phyloP scores from a whole-genome alignment of 2,329 filamentous ascomycete genomes.

The Bimuria novae-zelandiae region DNA sequence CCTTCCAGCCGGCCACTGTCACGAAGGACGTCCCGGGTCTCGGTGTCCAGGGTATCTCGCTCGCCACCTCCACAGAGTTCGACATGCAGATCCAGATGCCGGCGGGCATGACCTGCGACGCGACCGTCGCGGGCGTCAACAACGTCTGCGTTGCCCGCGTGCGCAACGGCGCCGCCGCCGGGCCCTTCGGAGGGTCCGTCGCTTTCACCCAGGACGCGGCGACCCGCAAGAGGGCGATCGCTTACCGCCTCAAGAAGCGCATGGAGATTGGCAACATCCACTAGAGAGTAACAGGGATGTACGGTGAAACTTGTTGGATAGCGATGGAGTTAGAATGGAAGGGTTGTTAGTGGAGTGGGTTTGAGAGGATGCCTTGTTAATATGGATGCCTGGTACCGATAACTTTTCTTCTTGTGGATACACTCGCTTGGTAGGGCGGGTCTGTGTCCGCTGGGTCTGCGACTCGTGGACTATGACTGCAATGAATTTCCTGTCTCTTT shows the following conservation, averaged over 20 bases:
- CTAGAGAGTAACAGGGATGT: too few species aligned
- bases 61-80: conserved; percentile 65
- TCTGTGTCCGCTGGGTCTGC: not conserved
- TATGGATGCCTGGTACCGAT: not conserved
- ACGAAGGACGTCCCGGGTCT: conserved; percentile 65
- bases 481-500: not conserved
- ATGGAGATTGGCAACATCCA: conserved; percentile 37
- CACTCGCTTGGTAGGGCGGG: conserved; percentile 1
- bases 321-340: not conserved
- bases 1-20: conserved; percentile 65
- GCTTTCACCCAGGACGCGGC: conserved; percentile 66
- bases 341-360: not conserved
- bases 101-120: conserved; percentile 68
- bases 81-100: conserved; percentile 68
- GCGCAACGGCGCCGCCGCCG: conserved; percentile 64
- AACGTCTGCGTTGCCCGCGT: conserved; percentile 70
- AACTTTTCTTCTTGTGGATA: too few species aligned
- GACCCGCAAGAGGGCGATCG: conserved; percentile 65
- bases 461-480: not conserved
- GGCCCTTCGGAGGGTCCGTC: conserved; percentile 69
- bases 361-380: not conserved
- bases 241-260: conserved; percentile 53
- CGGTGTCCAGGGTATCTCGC: conserved; percentile 61
- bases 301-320: too few species aligned
- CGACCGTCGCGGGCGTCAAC: conserved; percentile 60